Percentiles rank a stretch among this genome's conserved stretches.
Conservation (phyloP, 164 flowering plant genomes). For the Liquidambar formosana region DNA sequence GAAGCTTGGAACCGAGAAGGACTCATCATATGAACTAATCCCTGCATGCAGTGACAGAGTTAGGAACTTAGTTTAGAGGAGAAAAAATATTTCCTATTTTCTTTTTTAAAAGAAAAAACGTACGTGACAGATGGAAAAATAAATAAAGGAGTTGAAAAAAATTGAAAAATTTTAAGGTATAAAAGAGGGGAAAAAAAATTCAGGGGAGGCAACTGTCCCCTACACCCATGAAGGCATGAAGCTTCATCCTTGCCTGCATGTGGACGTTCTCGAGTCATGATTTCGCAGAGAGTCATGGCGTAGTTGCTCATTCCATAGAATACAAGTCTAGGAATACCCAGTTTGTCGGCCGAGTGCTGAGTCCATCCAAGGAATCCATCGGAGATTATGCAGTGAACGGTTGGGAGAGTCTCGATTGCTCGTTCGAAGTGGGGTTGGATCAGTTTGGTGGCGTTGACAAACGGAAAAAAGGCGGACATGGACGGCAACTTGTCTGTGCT, state of each 20-base stretch:
- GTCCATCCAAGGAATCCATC: conserved; percentile 31
- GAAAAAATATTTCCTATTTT: no score
- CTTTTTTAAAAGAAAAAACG: no score
- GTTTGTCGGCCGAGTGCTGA: conserved; percentile 11
- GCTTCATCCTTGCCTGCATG: no score
- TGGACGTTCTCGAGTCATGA: neutral
- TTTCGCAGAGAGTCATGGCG: neutral
- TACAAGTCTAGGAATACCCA: conserved; percentile 14
- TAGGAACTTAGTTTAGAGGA: no score
- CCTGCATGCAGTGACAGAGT: no score
- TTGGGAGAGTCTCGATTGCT: conserved; percentile 12
- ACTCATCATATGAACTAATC: conserved; percentile 13
- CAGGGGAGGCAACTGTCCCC: no score
- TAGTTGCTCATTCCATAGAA: conserved; percentile 22
- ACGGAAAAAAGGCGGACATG: conserved; percentile 20
- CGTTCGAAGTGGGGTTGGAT: conserved; percentile 28
- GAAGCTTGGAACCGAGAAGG: conserved; percentile 15
- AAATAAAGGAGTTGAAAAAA: no score
- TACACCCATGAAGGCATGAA: no score
- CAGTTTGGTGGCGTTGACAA: conserved; percentile 15
- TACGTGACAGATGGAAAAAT: no score
- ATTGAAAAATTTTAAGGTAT: no score
- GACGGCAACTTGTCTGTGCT: conserved; percentile 21
- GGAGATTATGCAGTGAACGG: conserved; percentile 16
- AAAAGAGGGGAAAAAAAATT: no score